Base-by-base conservation (phyloP, 208 protist genomes). In the Trypanosoma caninum region DNA sequence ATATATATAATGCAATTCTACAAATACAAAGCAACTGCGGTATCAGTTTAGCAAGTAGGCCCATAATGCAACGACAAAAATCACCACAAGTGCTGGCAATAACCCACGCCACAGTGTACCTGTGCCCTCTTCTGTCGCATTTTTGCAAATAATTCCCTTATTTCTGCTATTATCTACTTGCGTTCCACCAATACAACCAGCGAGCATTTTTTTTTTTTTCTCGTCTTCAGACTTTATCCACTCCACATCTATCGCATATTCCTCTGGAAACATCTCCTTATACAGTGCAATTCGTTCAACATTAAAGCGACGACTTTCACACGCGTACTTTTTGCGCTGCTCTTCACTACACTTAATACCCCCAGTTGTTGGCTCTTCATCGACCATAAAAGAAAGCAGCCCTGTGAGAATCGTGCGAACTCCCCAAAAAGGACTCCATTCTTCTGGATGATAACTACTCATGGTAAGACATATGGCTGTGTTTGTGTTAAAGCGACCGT, bases 381-480 rank as follows among this genome's bases (percentile, higher is more conserved):
- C 82, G 4, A 76, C 60, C 31, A 95, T 84, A 62, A 96, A 96
- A 23, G 84, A 89, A 3, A 93, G 55, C 38, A 97, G 68, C 1
- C 85, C 92, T n/a, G 72, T 80, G 11, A 97, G 37, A 44, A 97
- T 94, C 10, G 82, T 87, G 18, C 59, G 51, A 35, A 93, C 63
- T 4, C 70, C 70, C 90, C 92, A 97, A 57, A 96, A 60, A 10
- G 92, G 88, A 56, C 78, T 94, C 90, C 92, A 97, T 54, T 74
- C 40, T 59, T 94, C 86, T 2, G 87, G 87, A 69, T 97, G 93
- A 54, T 91, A 96, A 59, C 77, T 77, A 27, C 69, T 90, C 75
- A 94, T 96, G 9, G 66, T 87, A 9, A 95, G 59, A 67, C 93
- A 97, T 27, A 97, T 80, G 35, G 35, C 25, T 34, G 42, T 68